Percentiles rank a stretch among this genome's conserved stretches.
Conservation (phyloP, 495 filamentous ascomycete genomes). For the Trichoderma orchidacearum region DNA sequence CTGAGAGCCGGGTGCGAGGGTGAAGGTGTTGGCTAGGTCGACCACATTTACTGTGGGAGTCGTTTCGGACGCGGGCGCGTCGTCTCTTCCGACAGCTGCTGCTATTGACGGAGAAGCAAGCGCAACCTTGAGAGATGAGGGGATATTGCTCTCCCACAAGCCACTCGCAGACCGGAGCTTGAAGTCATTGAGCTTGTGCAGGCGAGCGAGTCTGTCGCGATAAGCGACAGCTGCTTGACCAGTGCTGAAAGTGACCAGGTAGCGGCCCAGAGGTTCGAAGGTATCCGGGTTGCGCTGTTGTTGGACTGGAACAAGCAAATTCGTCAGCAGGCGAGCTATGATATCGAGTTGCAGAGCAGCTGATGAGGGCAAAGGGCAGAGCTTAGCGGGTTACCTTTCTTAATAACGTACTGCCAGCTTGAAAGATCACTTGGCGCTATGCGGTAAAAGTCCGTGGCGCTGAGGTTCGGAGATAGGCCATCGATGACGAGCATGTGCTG, state of each 20-base stretch:
- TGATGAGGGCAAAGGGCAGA: no score
- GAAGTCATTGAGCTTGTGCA: slow-evolving; percentile 27
- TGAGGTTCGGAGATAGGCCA: neutral
- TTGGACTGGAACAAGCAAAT: slow-evolving; percentile 18
- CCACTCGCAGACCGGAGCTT: neutral
- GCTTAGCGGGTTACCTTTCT: slow-evolving; percentile 12
- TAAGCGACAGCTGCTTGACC: slow-evolving; percentile 40
- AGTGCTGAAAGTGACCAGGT: slow-evolving; percentile 50
- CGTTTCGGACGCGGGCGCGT: neutral
- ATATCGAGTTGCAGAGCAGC: neutral
- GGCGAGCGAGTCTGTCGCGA: slow-evolving; percentile 25
- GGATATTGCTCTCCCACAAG: neutral
- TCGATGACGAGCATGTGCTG: neutral
- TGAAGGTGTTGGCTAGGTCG: slow-evolving; percentile 28
- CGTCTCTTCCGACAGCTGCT: neutral
- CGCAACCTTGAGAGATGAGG: neutral
- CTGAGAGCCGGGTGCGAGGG: slow-evolving; percentile 32
- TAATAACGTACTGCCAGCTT: slow-evolving; percentile 44
- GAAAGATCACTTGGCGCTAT: slow-evolving; percentile 44
- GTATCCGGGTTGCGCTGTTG: slow-evolving; percentile 40
- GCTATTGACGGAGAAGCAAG: neutral
- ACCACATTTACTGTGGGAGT: slow-evolving; percentile 30
- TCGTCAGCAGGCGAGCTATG: neutral
- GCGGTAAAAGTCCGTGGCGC: slow-evolving; percentile 44
- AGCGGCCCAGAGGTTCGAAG: slow-evolving; percentile 36